These are phyloP conservation scores for Paecilomyces fulvus DNA, from an alignment of 2,329 filamentous ascomycete species.

Conservation along the genomic window DNA sequence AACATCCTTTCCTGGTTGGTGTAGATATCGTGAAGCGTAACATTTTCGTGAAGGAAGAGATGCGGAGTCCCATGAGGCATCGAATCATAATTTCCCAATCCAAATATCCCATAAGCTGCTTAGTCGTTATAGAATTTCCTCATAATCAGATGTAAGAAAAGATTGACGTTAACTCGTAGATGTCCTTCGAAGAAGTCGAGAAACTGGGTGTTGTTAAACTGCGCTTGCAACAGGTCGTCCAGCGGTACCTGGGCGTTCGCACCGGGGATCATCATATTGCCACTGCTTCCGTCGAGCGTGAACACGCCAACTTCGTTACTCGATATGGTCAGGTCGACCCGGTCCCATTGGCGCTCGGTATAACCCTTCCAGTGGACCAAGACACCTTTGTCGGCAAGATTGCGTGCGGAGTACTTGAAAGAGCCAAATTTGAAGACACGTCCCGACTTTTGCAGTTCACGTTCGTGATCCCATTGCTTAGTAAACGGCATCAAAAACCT, in stretches of 20 bases:
- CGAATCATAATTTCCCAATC: background rate
- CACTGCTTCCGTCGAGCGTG: slow-evolving; percentile 79
- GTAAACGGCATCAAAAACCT: slow-evolving; percentile 93
- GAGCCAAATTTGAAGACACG: slow-evolving; percentile 95
- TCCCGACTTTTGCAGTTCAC: slow-evolving; percentile 84
- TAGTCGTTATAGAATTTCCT: slow-evolving; percentile 83
- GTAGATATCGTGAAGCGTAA: background rate
- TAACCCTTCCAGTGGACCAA: slow-evolving; percentile 86
- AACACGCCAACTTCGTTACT: slow-evolving; percentile 94
- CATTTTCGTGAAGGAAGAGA: background rate
- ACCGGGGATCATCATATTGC: slow-evolving; percentile 91
- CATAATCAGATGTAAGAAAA: slow-evolving; percentile 93
- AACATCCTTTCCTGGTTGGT: background rate
- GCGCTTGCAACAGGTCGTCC: slow-evolving; percentile 88
- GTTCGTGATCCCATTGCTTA: slow-evolving; percentile 97
- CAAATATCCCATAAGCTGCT: slow-evolving; percentile 5
- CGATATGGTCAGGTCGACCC: slow-evolving; percentile 87
- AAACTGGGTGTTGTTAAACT: slow-evolving; percentile 95
- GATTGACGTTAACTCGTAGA: slow-evolving; percentile 87
- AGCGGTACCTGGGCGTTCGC: slow-evolving; percentile 82
- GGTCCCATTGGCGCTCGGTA: slow-evolving; percentile 73
- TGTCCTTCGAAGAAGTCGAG: slow-evolving; percentile 88
- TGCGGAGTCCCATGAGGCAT: background rate
- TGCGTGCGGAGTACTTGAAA: slow-evolving; percentile 90
- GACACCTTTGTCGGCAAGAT: slow-evolving; percentile 86